Evolutionary conservation across 805 yeast species (phyloP).

Genomic region (Spathaspora girioi): DNA sequence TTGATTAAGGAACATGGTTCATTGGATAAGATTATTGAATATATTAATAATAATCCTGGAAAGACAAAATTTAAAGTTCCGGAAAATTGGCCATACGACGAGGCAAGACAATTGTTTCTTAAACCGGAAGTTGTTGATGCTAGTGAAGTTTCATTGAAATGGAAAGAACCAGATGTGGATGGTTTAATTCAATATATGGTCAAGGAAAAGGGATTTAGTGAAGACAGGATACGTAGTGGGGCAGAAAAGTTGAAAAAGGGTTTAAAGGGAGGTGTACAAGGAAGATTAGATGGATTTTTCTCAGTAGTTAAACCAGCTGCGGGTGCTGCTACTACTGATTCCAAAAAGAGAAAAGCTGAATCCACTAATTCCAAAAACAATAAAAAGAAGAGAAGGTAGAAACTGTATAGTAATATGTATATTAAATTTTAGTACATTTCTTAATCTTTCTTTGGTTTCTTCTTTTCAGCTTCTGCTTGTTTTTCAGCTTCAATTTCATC

Average conservation of each 20-base stretch:
- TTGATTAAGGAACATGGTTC: constrained; percentile 81
- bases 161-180: constrained; percentile 86
- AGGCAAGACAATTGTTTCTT: constrained; percentile 79
- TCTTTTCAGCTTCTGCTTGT: constrained; percentile 76
- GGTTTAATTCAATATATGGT: constrained; percentile 83
- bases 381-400: constrained; percentile 20
- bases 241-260: constrained; percentile 83
- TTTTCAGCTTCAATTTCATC: constrained; percentile 85
- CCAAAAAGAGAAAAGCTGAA: constrained; percentile 27
- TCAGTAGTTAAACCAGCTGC: constrained; percentile 51
- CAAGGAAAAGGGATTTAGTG: constrained; percentile 84
- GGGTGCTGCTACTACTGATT: constrained; percentile 21
- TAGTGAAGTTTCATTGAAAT: constrained; percentile 64
- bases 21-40: constrained; percentile 72
- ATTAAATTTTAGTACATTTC: not conserved
- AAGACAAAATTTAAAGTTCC: constrained; percentile 77
- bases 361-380: constrained; percentile 28
- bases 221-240: constrained; percentile 86
- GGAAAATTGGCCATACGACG: constrained; percentile 90
- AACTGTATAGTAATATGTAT: not conserved
- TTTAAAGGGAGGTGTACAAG: constrained; percentile 81
- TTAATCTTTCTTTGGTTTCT: constrained; percentile 40
- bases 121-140: constrained; percentile 76
- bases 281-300: constrained; percentile 89
- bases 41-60: constrained; percentile 50